Base-by-base conservation (phyloP, 225 moss, liverwort and hornwort genomes). In the Sphagnum contortum region DNA sequence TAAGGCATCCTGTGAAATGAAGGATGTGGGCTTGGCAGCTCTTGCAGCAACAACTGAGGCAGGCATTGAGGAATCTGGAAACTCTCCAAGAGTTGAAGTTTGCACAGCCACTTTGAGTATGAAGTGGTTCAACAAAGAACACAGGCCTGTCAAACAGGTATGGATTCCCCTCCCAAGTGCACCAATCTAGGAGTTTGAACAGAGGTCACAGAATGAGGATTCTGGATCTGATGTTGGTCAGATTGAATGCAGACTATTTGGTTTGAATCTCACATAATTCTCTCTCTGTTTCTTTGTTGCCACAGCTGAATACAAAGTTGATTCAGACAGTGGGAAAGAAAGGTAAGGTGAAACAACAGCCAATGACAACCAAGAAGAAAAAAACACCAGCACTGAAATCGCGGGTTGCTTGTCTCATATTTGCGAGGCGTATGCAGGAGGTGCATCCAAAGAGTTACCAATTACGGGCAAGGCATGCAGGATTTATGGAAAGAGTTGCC, bases 391-490 rank as follows among this genome's bases (percentile, higher is more conserved):
- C 69, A 10, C 75, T 98, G 46, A 87, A 81, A 63, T 93, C 93
- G 66, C 75, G 88, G 59, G 98, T 98, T 57, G 74, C 89, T 0
- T 89, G 91, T 67, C 69, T 98, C 5, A 98, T 98, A 6, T 98
- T 98, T 59, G 98, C 98, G 0, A 75, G 93, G 1, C 81, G 98
- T 12, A 61, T 98, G 79, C 81, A 79, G 48, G 93, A 98, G 57
- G 91, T 47, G 46, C 66, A 86, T 68, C 79, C 93, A 0, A 69
- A 69, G 64, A 64, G 81, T 3, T 81, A 76, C 47, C 85, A 75
- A 47, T 70, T 81, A 55, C 77, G 75, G 73, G 87, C 74, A 57
- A 70, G 61, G 70, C 70, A 57, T 3, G 69, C 49, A 55, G 81
- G 80, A n/a, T 59, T 66, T 6, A 14, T 79, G 0, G 70, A 48